Conservation (phyloP, 2,329 filamentous ascomycete species). For the Hypoxylon sp. region DNA sequence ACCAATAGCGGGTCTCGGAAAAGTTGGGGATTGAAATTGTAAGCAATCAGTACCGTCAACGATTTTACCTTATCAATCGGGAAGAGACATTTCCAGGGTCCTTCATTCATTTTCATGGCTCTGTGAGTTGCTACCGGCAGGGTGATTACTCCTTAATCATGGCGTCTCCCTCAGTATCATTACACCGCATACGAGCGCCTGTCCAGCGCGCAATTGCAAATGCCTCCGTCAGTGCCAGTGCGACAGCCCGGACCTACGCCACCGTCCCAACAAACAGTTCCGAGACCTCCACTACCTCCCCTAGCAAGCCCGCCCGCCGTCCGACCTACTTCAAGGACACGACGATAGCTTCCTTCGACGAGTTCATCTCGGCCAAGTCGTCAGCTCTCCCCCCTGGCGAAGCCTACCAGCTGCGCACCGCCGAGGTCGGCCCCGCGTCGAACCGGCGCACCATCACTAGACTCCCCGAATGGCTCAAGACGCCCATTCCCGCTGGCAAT, state of each 20-base stretch:
- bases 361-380: constrained; percentile 65
- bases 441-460: constrained; percentile 76
- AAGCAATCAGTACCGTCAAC: constrained; percentile 34
- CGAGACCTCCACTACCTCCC: constrained; percentile 48
- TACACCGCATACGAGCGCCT: constrained; percentile 49
- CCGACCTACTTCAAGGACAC: constrained; percentile 73
- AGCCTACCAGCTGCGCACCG: constrained; percentile 72
- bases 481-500: constrained; percentile 85
- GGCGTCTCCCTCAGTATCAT: constrained; percentile 47
- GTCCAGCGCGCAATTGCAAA: constrained; percentile 49
- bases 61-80: constrained; percentile 21
- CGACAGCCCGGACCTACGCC: constrained; percentile 47
- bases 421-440: constrained; percentile 73
- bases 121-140: neutral
- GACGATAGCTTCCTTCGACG: constrained; percentile 67
- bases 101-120: constrained; percentile 11
- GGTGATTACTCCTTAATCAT: constrained; percentile 35
- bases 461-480: constrained; percentile 95
- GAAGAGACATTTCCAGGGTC: constrained; percentile 5
- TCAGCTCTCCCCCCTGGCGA: constrained; percentile 64
- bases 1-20: constrained; percentile 39
- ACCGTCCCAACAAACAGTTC: constrained; percentile 48
- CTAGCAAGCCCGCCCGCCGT: constrained; percentile 49
- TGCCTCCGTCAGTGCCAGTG: constrained; percentile 30
- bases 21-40: constrained; percentile 40